Conservation (phyloP, 176 grass and related monocot genomes). For the Raddia distichophylla region DNA sequence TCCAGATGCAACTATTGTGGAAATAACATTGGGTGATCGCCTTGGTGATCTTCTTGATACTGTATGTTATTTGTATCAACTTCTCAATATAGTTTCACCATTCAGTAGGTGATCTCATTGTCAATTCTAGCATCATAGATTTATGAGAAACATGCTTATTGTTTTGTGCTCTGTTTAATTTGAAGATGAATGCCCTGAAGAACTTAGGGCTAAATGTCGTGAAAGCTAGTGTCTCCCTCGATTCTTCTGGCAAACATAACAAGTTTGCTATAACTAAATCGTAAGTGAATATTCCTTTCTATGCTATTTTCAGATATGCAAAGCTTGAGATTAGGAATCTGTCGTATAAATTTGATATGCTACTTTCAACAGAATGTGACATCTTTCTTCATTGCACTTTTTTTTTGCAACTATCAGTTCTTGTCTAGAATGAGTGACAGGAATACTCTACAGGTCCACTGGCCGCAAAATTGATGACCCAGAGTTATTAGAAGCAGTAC, state of each 20-base stretch:
- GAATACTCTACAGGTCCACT: constrained; percentile 78
- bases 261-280: constrained; percentile 80
- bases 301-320: constrained; percentile 31
- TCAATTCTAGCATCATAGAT: constrained; percentile 10
- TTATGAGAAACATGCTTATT: constrained; percentile 17
- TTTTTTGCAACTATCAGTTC: constrained; percentile 50
- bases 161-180: constrained; percentile 33
- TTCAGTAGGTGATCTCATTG: constrained; percentile 23
- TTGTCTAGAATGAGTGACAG: constrained; percentile 63
- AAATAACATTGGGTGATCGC: constrained; percentile 94
- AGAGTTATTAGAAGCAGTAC: constrained; percentile 91
- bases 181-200: constrained; percentile 89
- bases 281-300: constrained; percentile 59
- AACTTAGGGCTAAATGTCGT: constrained; percentile 89
- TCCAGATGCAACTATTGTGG: constrained; percentile 93
- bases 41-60: constrained; percentile 98
- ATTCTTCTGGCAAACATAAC: constrained; percentile 94
- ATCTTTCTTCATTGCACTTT: constrained; percentile 46
- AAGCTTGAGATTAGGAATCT: constrained; percentile 36
- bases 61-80: constrained; percentile 50
- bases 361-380: constrained; percentile 35
- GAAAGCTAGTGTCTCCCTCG: constrained; percentile 89
- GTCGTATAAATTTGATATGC: constrained; percentile 38
- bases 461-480: constrained; percentile 97
- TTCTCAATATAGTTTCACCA: constrained; percentile 26